Base-by-base conservation (phyloP, 345 rosid species). In the Aurinia saxatilis region DNA sequence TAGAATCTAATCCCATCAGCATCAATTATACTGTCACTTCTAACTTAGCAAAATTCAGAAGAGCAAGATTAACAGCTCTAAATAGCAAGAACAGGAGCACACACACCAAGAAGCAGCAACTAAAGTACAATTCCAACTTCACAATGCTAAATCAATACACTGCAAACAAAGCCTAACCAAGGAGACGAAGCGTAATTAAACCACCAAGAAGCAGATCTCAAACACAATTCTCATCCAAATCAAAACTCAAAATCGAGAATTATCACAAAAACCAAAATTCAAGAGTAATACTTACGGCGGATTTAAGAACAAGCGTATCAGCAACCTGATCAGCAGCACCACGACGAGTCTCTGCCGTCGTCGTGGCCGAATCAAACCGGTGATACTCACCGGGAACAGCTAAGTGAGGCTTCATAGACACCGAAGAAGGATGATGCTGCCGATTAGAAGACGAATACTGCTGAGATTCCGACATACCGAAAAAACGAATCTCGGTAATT, bases 401-500 rank as follows among this genome's bases (percentile, higher is more conserved):
- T 63, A 89, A 77, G 5, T 93, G 85, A 65, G 92, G 95, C 73
- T 81, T 87, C 81, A 73, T 81, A 55, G 87, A 75, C 10, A 91
- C 72, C 51, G 81, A 56, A 12, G 87, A 80, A 34, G 79, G 80
- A 65, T 72, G 75, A 5, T 58, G 57, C 65, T 81, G 87, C 48
- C 84, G 77, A 46, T 73, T 80, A 9, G 74, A 55, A 21, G 80
- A 49, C 14, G 49, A 73, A 33, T 44, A 60, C 23, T 62, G 54
- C 18, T 73, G 75, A 25, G 79, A 80, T 67, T 74, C 79, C 57
- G 91, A 78, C 91, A 84, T 83, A 69, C 44, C 39, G 5, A 27
- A 5, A 21, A 21, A 57, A 16, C 51, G 63, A 66, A 66, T 67
- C 66, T 68, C 65, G 56, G 51, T 5, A 34, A n/a, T n/a, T n/a